Base-by-base conservation (phyloP, 331 rosid species). In the Dryas integrifolia region DNA sequence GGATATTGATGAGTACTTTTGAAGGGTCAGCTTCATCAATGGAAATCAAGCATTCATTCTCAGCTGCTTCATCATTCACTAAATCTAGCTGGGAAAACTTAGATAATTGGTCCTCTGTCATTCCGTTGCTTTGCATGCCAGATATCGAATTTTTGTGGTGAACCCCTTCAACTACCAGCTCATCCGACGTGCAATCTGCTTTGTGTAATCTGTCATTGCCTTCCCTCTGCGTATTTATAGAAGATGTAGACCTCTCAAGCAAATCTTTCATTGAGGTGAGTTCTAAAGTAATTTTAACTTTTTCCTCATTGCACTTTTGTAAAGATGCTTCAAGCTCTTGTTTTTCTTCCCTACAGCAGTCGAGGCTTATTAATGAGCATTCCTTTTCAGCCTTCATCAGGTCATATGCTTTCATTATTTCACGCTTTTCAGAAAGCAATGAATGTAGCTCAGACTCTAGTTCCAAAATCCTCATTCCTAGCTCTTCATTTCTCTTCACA, bases 331-430 rank as follows among this genome's bases (percentile, higher is more conserved):
- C 97, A 77, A 95, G 94, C 75, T 90, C 87, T 83, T 86, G 85
- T 69, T 91, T 91, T 87, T 94, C 98, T 87, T 88, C 97, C 86
- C 88, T 92, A 76, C 97, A 95, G 88, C 98, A 95, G 71, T 95
- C 97, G 12, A 95, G 97, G 89, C 87, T 80, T 84, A 95, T 95
- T 41, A 75, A 69, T 16, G 97, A 92, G 86, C 99, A 95, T 80
- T 95, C 99, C 65, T 95, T 92, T 85, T 95, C 98, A 79, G 97
- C 97, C 83, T 90, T 86, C 80, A 87, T 74, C 72, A 88, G 82
- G 68, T 95, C 99, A 83, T 85, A 95, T 4, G 89, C 92, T 48
- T 79, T 95, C 84, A 81, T 67, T 81, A 95, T 72, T 78, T 95
- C 96, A 70, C 97, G 96, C 80, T 87, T 95, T 69, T 90, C 98